phyloP scores from a whole-genome alignment of 352 stramenopile species.

The Phytophthora boehmeriae region DNA sequence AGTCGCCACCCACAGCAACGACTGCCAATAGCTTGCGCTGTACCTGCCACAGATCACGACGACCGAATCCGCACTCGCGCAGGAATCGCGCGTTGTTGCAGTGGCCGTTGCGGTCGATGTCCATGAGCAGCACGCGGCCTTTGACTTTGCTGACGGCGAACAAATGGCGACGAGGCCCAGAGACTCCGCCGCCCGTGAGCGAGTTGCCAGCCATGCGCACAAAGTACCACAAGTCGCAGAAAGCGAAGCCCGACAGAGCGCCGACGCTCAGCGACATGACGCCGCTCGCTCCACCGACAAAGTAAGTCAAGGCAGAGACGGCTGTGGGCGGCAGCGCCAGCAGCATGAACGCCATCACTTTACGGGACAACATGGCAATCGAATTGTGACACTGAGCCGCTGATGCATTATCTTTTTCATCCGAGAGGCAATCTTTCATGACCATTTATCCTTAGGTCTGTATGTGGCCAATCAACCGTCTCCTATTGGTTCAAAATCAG shows the following conservation, averaged over 20 bases:
- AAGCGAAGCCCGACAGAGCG: slow-evolving; percentile 58
- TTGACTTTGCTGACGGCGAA: slow-evolving; percentile 57
- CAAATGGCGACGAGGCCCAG: slow-evolving; percentile 41
- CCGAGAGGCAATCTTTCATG: slow-evolving; percentile 13
- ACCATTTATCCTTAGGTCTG: not conserved
- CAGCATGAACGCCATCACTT: slow-evolving; percentile 56
- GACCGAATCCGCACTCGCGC: slow-evolving; percentile 83
- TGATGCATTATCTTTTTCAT: not conserved
- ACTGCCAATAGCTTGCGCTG: not conserved
- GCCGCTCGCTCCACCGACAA: slow-evolving; percentile 26
- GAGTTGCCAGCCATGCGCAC: slow-evolving; percentile 51
- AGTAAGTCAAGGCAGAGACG: slow-evolving; percentile 38
- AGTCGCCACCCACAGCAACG: not conserved
- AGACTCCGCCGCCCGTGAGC: slow-evolving; percentile 18
- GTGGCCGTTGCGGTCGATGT: slow-evolving; percentile 88
- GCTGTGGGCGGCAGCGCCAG: slow-evolving; percentile 45
- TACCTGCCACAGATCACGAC: slow-evolving; percentile 86
- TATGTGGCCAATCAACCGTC: not conserved
- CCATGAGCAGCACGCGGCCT: slow-evolving; percentile 55
- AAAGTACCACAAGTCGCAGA: slow-evolving; percentile 87
- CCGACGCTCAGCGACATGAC: slow-evolving; percentile 38
- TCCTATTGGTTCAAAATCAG: slow-evolving; percentile 26
- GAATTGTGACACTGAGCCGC: slow-evolving; percentile 6
- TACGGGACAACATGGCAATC: slow-evolving; percentile 34
- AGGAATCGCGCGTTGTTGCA: slow-evolving; percentile 88